Percentiles rank a stretch among this genome's conserved stretches.
Conservation (phyloP, 306 rosid genomes). For the Fragaria nilgerrensis region DNA sequence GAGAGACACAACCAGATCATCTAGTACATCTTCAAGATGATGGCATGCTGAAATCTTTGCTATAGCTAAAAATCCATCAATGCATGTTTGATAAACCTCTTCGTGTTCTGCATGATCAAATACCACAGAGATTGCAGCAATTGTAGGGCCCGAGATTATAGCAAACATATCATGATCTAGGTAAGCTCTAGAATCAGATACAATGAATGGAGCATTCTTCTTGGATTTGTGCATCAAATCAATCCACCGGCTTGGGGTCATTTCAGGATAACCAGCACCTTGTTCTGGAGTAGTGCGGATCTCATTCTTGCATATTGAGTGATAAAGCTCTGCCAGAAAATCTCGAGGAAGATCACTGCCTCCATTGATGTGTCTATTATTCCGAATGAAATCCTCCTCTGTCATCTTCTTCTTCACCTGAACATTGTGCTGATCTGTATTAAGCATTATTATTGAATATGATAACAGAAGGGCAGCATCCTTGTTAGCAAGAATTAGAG, state of each 20-base stretch:
- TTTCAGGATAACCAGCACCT: constrained; percentile 89
- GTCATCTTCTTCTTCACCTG: constrained; percentile 99
- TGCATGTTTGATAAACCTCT: constrained; percentile 91
- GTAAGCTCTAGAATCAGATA: constrained; percentile 81
- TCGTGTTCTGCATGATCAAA: constrained; percentile 97
- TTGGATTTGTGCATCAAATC: constrained; percentile 88
- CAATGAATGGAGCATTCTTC: constrained; percentile 82
- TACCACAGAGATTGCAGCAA: constrained; percentile 98
- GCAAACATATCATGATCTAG: constrained; percentile 98
- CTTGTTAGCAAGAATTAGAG: constrained; percentile 83
- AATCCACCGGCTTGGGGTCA: constrained; percentile 95
- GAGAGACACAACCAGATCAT: constrained; percentile 94
- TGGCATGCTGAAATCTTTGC: constrained; percentile 98
- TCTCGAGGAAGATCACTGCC: constrained; percentile 95
- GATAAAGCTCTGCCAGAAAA: constrained; percentile 73
- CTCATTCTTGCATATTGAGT: constrained; percentile 94
- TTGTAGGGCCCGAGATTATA: constrained; percentile 94
- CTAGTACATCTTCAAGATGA: constrained; percentile 98
- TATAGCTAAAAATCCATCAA: constrained; percentile 88
- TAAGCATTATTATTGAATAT: constrained; percentile 88
- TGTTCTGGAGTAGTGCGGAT: constrained; percentile 94
- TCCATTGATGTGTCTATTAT: constrained; percentile 88
- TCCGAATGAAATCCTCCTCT: constrained; percentile 89
- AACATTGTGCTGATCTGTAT: constrained; percentile 94
- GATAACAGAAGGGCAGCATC: constrained; percentile 95